These are phyloP conservation scores for Conidiobolus incongruus DNA, from an alignment of 371 early-diverging fungal genomes.

Conservation along the genomic window DNA sequence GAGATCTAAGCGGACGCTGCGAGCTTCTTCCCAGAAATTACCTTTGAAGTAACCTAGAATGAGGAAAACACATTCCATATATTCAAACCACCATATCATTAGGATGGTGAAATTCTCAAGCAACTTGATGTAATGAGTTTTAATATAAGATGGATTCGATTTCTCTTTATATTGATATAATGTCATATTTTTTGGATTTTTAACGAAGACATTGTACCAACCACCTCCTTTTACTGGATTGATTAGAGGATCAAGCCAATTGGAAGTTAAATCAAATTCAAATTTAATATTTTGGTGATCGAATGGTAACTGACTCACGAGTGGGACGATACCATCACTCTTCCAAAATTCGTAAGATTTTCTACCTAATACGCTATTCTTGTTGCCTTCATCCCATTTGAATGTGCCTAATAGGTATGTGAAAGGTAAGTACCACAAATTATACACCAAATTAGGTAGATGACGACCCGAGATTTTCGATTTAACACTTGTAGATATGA, in stretches of 20 bases:
- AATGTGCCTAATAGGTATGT: slow-evolving; percentile 3
- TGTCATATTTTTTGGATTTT: slow-evolving; percentile 2
- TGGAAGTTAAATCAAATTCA: slow-evolving; percentile 4
- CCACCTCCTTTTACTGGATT: slow-evolving; percentile 5
- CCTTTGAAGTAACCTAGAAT: no score
- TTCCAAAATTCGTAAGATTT: slow-evolving; percentile 6
- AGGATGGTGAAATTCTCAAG: no score
- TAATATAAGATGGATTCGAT: no score
- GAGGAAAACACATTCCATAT: no score
- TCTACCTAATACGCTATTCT: slow-evolving; percentile 4
- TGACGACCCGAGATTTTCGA: slow-evolving; percentile 6
- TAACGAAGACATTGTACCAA: slow-evolving; percentile 8
- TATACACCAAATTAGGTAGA: not conserved
- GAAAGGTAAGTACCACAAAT: not conserved
- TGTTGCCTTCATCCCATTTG: not conserved
- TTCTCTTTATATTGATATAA: not conserved
- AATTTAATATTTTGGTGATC: slow-evolving; percentile 5
- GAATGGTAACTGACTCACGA: slow-evolving; percentile 5
- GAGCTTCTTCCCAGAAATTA: no score
- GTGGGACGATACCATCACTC: slow-evolving; percentile 6
- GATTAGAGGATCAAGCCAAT: slow-evolving; percentile 7
- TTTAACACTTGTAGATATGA: not conserved
- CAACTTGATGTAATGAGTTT: no score
- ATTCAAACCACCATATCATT: no score
- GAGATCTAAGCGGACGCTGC: no score